phyloP scores from a whole-genome alignment of 495 filamentous ascomycete species.

The Daldinia bambusicola region DNA sequence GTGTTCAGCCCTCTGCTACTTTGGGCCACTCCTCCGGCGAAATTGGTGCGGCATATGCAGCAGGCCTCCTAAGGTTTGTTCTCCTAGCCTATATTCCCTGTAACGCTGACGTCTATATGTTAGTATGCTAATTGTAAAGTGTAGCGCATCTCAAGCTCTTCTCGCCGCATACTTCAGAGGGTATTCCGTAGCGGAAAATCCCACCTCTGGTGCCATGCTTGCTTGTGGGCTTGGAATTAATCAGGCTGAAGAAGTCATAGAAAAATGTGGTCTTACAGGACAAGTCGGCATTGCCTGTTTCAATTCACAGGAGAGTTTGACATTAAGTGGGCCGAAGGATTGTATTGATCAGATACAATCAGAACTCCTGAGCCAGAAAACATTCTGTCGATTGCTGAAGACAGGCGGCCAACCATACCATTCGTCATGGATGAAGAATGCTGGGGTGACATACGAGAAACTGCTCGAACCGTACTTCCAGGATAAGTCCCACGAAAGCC shows the following conservation, averaged over 20 bases:
- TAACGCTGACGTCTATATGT: neutral
- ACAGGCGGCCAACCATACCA: neutral
- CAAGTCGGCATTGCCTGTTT: neutral
- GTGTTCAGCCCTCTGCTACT: conserved; percentile 52
- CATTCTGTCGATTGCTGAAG: conserved; percentile 2
- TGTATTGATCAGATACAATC: conserved; percentile 47
- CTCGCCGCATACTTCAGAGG: conserved; percentile 59
- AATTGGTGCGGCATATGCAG: conserved; percentile 64
- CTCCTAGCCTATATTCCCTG: neutral
- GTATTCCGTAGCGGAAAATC: conserved; percentile 48
- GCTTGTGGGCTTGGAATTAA: conserved; percentile 55
- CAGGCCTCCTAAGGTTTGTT: conserved; percentile 48
- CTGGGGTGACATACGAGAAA: neutral
- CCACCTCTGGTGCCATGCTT: conserved; percentile 55
- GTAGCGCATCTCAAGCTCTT: conserved; percentile 58
- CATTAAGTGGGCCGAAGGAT: conserved; percentile 56
- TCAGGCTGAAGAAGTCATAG: conserved; percentile 1
- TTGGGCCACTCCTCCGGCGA: conserved; percentile 73
- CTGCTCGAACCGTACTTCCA: neutral
- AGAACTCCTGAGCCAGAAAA: conserved; percentile 5
- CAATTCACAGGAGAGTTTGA: conserved; percentile 47
- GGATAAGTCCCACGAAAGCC: neutral
- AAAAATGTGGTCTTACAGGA: neutral
- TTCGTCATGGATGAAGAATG: neutral
- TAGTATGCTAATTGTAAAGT: neutral